Base-by-base conservation (phyloP, 805 yeast genomes). In the Ogataea angusta region DNA sequence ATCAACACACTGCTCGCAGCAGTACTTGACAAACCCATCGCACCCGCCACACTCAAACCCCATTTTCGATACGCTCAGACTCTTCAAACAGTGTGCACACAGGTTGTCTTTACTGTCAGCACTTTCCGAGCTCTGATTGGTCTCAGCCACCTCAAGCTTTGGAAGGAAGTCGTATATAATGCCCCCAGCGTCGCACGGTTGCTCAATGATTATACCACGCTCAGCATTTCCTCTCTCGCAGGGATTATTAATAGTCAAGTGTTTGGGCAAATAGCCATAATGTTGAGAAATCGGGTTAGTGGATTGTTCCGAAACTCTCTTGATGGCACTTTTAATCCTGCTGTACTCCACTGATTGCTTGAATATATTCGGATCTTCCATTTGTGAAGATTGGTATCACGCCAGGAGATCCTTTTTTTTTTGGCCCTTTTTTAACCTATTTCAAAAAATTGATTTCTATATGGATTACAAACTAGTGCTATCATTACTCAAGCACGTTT, bases 31-130 rank as follows among this genome's bases (percentile, higher is more conserved):
- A 27, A 43, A 38, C 12, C 43, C 50, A 14, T 37, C 42, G 18
- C 46, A 31, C 12, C 35, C 37, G 5, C 40, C 39, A 12, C 45
- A 37, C 14, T 35, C 46, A 14, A 38, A 16, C 4, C 33, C 40
- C 8, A 31, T 25, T 5, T 29, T 29, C 17, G 30, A 32, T 7
- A 30, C 16, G 4, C 29, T 28, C 23, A 47, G 30, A 17, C 34
- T 34, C n/a, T 25, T 36, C 46, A 49, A 40, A 34, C 53, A 49
- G 30, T 40, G 12, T 2, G 47, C 37, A 32, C 56, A 51, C 23
- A 38, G 14, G 10, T 31, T 34, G 30, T 39, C 27, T 30, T 30
- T 38, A 25, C 45, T 41, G 35, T 42, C 42, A 16, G 18, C 21
- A 23, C 30, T 31, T 21, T 40, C 45, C 15, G 31, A 12, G 8